Conservation (phyloP, 345 rosid species). For the Citropsis articulata region DNA sequence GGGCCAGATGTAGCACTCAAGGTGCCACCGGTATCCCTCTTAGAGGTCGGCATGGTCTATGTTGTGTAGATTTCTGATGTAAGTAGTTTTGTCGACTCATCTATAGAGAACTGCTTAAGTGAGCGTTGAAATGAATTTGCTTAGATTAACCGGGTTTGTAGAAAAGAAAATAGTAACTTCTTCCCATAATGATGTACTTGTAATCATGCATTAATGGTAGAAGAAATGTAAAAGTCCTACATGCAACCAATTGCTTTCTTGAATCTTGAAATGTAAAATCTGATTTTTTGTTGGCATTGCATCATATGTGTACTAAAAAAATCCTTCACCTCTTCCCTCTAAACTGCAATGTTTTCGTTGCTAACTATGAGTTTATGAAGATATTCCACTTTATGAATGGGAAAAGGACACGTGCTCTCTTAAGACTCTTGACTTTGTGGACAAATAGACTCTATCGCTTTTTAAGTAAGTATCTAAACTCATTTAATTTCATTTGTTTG, state of each 20-base stretch:
- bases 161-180: not conserved
- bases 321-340: not conserved
- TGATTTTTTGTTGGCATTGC: not conserved
- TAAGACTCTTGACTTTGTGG: too few relatives aligned
- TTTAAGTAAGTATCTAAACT: not conserved
- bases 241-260: not conserved
- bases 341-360: not conserved
- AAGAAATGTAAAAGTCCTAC: not conserved
- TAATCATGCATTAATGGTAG: not conserved
- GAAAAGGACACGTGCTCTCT: not conserved
- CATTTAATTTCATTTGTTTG: too few relatives aligned
- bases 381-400: not conserved
- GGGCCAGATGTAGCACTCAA: slow-evolving; percentile 90
- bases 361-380: not conserved
- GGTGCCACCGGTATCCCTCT: slow-evolving; percentile 81
- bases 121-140: not conserved
- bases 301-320: not conserved
- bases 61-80: slow-evolving; percentile 40
- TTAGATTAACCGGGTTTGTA: not conserved
- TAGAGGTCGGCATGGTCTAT: slow-evolving; percentile 98
- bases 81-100: slow-evolving; percentile 9
- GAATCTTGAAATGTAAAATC: not conserved
- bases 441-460: not conserved
- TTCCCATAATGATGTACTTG: not conserved
- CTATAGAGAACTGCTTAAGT: not conserved